Evolutionary conservation across 768 basidiomycete genomes (phyloP), one percentile per base, ranked within the genome.

Genomic region (Lactarius trivialis): DNA sequence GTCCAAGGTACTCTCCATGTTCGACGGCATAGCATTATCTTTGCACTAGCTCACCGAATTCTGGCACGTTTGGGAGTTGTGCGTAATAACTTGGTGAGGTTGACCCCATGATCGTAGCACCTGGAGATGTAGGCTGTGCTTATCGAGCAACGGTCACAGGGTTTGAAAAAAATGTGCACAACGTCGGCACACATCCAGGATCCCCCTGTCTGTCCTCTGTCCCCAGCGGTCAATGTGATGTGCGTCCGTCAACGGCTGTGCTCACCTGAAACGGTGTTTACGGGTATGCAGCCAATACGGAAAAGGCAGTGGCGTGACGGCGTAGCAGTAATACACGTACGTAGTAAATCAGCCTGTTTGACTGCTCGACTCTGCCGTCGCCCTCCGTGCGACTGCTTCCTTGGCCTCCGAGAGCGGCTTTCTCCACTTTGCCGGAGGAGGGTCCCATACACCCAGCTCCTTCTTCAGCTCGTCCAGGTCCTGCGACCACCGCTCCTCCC

Each of bases 401-500:
- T 82, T 82, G 21, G 84, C 84, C 71, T 89, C 86, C 50, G 76
- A 79, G 41, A 89, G 74, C 37, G 84, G 82, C 67, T 80, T 82
- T 61, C 85, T 81, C 83, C 89, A 91, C 65, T 77, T 78, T 55
- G 85, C 83, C 60, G 82, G 76, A 11, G 94, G 93, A 14, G 93
- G 88, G 67, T 91, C 86, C 83, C 84, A 86, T 17, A 96, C 81
- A 9, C 94, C 91, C 24, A 97, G 77, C 70, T 97, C 93, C 65
- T 76, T 80, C 76, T 92, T 88, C 76, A 99, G 79, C 54, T 93
- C 91, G 1, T 83, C 84, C 1, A 96, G 73, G 63, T 89, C 80
- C 73, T 91, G 85, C 56, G 83, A 83, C 96, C 95, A 98, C 57
- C 94, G 77, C 73, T 93, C 81, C 74, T 98, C 97, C 96, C 97